These are phyloP conservation scores for Moelleriella libera DNA, from an alignment of 2,329 filamentous ascomycete species.

Conservation along the genomic window DNA sequence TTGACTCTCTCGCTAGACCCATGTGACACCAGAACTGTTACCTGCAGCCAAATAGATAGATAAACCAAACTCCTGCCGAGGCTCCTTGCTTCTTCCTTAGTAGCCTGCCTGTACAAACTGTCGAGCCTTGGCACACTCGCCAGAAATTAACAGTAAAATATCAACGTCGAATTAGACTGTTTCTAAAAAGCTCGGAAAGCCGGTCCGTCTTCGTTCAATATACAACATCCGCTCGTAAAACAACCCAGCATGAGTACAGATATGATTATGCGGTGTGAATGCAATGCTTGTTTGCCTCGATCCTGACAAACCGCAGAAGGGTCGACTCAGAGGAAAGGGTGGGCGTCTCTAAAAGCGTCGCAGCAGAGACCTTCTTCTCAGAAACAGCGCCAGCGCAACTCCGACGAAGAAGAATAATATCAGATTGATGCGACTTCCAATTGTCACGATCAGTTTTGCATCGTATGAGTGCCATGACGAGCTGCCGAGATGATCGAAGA, in stretches of 20 bases:
- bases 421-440: slow-evolving; percentile 6
- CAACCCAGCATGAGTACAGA: background rate
- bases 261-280: background rate
- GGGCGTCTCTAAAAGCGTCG: slow-evolving; percentile 6
- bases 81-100: background rate
- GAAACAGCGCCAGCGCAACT: slow-evolving; percentile 7
- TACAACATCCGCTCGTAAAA: slow-evolving; percentile 1
- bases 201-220: slow-evolving; percentile 1
- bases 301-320: background rate
- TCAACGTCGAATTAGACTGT: background rate
- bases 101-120: background rate
- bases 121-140: too few species aligned
- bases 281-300: background rate
- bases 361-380: slow-evolving; percentile 6
- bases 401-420: slow-evolving; percentile 9
- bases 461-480: slow-evolving; percentile 28
- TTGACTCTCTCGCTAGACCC: too few species aligned
- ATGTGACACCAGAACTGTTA: too few species aligned
- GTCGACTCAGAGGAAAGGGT: background rate
- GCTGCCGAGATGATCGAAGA: slow-evolving; percentile 25
- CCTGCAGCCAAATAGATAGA: too few species aligned
- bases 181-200: background rate
- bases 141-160: background rate
- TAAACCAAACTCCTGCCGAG: too few species aligned
- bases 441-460: slow-evolving; percentile 9